Conservation (phyloP, 176 grass and related monocot genomes). For the Aegilops longissima region DNA sequence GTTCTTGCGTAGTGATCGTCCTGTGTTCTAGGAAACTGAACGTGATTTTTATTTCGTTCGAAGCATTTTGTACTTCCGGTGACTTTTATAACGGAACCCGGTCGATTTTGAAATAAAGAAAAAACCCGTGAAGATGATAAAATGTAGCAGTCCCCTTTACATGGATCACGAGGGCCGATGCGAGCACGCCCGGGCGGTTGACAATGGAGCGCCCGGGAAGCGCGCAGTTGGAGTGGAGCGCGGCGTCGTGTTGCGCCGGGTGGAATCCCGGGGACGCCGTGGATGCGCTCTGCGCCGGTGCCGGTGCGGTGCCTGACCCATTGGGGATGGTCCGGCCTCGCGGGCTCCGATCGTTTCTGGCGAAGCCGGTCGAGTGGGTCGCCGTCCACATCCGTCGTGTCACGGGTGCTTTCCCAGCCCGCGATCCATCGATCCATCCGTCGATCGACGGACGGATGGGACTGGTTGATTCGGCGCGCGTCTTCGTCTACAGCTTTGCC, state of each 20-base stretch:
- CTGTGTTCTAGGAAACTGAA: too few species aligned
- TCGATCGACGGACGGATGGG: not conserved
- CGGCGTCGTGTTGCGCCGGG: conserved; percentile 40
- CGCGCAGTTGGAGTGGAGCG: conserved; percentile 35
- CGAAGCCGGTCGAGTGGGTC: conserved; percentile 22
- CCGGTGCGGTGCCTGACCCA: conserved; percentile 7
- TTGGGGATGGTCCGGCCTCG: conserved; percentile 13
- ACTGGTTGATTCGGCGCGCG: conserved; percentile 13
- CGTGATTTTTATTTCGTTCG: too few species aligned
- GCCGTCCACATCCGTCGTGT: conserved; percentile 8
- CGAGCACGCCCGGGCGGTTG: conserved; percentile 11
- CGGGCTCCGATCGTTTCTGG: conserved; percentile 4
- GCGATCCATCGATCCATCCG: not conserved
- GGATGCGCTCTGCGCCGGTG: not conserved
- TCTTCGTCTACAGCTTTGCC: not conserved
- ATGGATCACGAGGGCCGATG: not conserved
- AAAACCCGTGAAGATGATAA: too few species aligned
- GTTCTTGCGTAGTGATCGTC: too few species aligned
- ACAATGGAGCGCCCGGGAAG: conserved; percentile 1
- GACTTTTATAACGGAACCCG: too few species aligned
- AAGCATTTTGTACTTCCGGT: too few species aligned
- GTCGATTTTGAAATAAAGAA: too few species aligned
- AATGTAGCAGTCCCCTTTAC: not conserved
- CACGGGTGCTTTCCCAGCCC: not conserved
- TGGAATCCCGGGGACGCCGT: conserved; percentile 28